Base-by-base conservation (phyloP, 23 red algal species). In the Chondrus crispus region DNA sequence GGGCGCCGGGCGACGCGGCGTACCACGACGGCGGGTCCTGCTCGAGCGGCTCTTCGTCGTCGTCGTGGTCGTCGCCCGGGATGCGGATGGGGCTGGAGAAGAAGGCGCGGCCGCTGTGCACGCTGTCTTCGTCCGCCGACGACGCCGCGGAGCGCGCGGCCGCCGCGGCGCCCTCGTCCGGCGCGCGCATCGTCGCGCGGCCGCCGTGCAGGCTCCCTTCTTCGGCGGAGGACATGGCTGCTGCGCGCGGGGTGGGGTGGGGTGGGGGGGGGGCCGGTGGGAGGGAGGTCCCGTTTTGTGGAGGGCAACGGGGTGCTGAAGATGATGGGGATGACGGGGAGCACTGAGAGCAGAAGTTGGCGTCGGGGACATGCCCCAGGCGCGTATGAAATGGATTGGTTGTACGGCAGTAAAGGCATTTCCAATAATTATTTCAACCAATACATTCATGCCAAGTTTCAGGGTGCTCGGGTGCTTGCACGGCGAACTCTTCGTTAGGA, bases 1-100 rank as follows among this genome's bases (percentile, higher is more conserved):
- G 66, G 71, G 69, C 70, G 22, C 86, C 69, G n/a, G 86, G 86
- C 13, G 68, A 79, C 50, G 70, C 43, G 8, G 86, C 69, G 68
- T 38, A 90, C 6, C 60, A 13, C 29, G 37, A 38, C 29, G 35
- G 71, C 12, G 71, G 37, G 71, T 8, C 18, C 26, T 13, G 35
- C 18, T 66, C 60, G 60, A 16, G 50, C 50, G 50, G 40, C 20
- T 72, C 62, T 43, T 43, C 64, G 20, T 46, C 58, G 62, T 73
- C 47, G 60, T 11, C 50, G 35, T 63, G 45, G 33, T 82, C 77
- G 32, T 82, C 75, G 52, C 13, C 18, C 7, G 60, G 84, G 36
- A 73, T 87, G 40, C 63, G 39, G 30, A 73, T 87, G n/a, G 84
- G 60, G 18, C 26, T 55, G 50, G 50, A 20, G 50, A 14, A 20